phyloP scores from a whole-genome alignment of 108 stramenopile genomes.

The Seminavis robusta region DNA sequence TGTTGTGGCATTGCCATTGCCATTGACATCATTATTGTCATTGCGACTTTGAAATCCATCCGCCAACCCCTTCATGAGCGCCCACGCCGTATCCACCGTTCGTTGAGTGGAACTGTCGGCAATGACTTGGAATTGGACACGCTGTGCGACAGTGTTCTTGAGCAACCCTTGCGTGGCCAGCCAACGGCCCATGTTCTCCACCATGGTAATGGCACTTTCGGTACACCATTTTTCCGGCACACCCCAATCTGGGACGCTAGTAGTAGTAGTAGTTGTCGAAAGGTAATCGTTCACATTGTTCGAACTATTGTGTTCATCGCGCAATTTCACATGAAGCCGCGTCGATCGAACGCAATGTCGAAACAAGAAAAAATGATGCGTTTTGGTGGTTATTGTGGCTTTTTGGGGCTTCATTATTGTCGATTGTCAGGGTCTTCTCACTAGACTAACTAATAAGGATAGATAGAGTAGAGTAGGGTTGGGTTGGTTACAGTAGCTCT shows the following conservation, averaged over 20 bases:
- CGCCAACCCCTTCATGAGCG: neutral
- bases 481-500: too few relatives aligned
- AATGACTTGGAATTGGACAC: constrained; percentile 13
- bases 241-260: constrained; percentile 6
- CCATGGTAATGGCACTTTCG: constrained; percentile 3
- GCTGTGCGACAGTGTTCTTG: neutral
- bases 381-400: too few relatives aligned
- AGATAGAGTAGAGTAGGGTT: too few relatives aligned
- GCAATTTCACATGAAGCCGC: neutral
- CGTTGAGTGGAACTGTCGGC: constrained; percentile 10
- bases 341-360: constrained; percentile 30
- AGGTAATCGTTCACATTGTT: neutral
- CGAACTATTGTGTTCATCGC: constrained; percentile 5
- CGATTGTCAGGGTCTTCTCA: too few relatives aligned
- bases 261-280: neutral
- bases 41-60: too few relatives aligned
- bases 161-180: neutral
- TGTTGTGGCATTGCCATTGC: too few relatives aligned
- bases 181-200: constrained; percentile 12
- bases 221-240: constrained; percentile 15
- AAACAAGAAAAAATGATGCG: constrained; percentile 21
- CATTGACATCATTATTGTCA: too few relatives aligned
- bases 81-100: constrained; percentile 12
- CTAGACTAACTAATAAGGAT: too few relatives aligned
- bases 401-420: too few relatives aligned